Evolutionary conservation across 1,139 yeast species (phyloP).

Genomic region (Saccharomyces hybrid): DNA sequence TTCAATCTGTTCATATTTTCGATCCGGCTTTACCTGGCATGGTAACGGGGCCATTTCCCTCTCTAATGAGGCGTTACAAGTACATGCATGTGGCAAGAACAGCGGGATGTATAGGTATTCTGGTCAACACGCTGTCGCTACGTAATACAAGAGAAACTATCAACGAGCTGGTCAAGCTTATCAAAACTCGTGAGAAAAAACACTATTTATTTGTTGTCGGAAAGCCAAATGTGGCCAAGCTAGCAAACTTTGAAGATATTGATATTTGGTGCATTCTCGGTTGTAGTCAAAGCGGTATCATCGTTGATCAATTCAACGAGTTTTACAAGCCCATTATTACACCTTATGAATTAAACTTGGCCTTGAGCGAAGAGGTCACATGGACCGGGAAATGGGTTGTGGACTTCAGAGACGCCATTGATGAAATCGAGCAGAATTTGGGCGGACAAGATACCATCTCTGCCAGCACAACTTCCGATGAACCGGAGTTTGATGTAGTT

Average conservation of each 20-base stretch:
- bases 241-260: constrained; percentile 87
- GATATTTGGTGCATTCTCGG: constrained; percentile 94
- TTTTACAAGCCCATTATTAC: constrained; percentile 88
- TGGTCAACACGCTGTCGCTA: constrained; percentile 81
- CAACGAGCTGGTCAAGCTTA: constrained; percentile 49
- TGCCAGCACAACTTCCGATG: constrained; percentile 35
- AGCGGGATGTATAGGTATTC: constrained; percentile 84
- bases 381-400: constrained; percentile 96
- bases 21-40: constrained; percentile 35
- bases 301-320: constrained; percentile 67
- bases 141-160: constrained; percentile 60
- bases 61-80: constrained; percentile 73
- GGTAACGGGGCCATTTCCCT: constrained; percentile 58
- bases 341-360: constrained; percentile 82
- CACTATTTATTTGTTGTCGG: constrained; percentile 94
- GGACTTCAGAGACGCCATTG: constrained; percentile 48
- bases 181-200: constrained; percentile 75
- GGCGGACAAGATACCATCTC: constrained; percentile 21
- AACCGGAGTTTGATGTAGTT: constrained; percentile 81
- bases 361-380: constrained; percentile 60
- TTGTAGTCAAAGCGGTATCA: constrained; percentile 89
- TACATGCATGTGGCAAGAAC: constrained; percentile 83
- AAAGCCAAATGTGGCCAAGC: constrained; percentile 94
- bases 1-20: constrained; percentile 43
- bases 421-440: constrained; percentile 27